phyloP scores from a whole-genome alignment of 2,329 filamentous ascomycete genomes.

The Botrytis tulipae region DNA sequence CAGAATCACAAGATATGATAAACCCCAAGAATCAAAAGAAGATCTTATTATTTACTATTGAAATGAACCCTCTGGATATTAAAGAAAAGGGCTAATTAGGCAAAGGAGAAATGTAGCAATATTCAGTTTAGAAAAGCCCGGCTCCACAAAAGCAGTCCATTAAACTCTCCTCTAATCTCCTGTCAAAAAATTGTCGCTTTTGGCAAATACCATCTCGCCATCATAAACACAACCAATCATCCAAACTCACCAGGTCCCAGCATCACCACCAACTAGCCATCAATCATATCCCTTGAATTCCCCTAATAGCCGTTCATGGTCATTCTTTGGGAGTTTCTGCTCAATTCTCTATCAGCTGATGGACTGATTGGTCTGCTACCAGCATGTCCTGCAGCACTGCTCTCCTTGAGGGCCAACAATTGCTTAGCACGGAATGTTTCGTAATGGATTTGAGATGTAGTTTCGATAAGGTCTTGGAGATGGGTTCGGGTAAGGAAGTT shows the following conservation, averaged over 20 bases:
- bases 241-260: conserved; percentile 13
- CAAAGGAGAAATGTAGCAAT: conserved; percentile 39
- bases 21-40: conserved; percentile 2
- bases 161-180: conserved; percentile 34
- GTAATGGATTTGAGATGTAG: conserved; percentile 99
- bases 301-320: conserved; percentile 97
- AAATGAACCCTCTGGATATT: conserved; percentile 38
- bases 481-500: conserved; percentile 99
- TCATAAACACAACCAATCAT: conserved; percentile 32
- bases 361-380: conserved; percentile 93
- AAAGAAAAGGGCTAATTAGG: conserved; percentile 40
- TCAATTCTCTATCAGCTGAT: conserved; percentile 89
- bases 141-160: conserved; percentile 30
- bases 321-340: conserved; percentile 94
- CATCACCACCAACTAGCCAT: conserved; percentile 10
- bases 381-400: conserved; percentile 72
- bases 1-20: neutral
- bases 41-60: conserved; percentile 28
- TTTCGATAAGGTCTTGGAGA: conserved; percentile 98
- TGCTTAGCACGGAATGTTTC: conserved; percentile 99
- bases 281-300: conserved; percentile 13
- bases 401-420: conserved; percentile 95
- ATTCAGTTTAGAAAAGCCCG: conserved; percentile 34
- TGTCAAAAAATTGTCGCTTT: conserved; percentile 39
- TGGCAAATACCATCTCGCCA: conserved; percentile 36